Evolutionary conservation across 148 eudicot genomes (phyloP), one percentile per base, ranked within the genome.

Genomic region (Chenopodium berlandieri): DNA sequence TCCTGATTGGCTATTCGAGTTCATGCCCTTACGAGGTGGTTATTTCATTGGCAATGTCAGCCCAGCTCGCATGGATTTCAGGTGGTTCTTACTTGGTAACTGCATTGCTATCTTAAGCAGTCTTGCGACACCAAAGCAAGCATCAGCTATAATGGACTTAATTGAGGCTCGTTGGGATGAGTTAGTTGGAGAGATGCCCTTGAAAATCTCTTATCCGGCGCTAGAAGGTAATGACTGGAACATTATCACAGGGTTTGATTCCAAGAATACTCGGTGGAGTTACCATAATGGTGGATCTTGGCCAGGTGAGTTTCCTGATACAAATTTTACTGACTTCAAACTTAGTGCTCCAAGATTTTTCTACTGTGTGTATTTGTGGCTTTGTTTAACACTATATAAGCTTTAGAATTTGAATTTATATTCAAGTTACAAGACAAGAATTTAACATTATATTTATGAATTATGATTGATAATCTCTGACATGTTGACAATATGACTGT

Each of bases 261-360:
- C 93, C 34, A 90, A 90, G 86, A 92, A 92, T 75, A 89, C 90
- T 23, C 88, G 91, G 63, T 92, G 93, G 95, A 92, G 93, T 76
- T 92, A 90, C 80, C 95, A 92, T 58, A 92, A 92, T 87, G 95
- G 92, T 17, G 96, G 96, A 23, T 91, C 94, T 83, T 92, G 91
- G 94, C 93, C 93, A 85, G 92, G 93, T 90, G 13, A 80, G 81
- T 63, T 13, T 30, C 20, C 25, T 47, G 23, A 23, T 9, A 4
- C 64, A 50, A 48, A 68, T 14, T 68, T 66, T 25, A 23, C 54
- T 9, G 54, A 50, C 54, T 50, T 50, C 12, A 50, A 50, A 50
- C 30, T 27, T 27, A 50, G 16, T 50, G 17, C 62, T 56, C 22
- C 62, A 17, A 56, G 22, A 56, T 17, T 56, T 56, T 14, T 56